Base-by-base conservation (phyloP, 305 asterid genomes). In the Solanum chacoense region DNA sequence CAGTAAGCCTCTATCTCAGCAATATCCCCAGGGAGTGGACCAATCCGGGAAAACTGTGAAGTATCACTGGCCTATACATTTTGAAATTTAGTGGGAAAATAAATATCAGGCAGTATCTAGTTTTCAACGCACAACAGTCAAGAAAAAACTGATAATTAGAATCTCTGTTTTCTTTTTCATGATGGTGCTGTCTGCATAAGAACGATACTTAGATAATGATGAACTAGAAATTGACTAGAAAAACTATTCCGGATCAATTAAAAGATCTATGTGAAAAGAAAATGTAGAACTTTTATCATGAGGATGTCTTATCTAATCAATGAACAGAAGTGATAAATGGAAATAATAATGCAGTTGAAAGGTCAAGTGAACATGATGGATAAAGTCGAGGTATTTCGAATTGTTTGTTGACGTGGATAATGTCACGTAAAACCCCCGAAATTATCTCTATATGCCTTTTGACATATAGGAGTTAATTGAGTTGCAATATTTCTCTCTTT, bases 1-100 rank as follows among this genome's bases (percentile, higher is more conserved):
- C 99, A 97, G 87, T 95, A 97, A 88, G 99, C 99, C 94, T 97
- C 99, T 9, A 97, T 98, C 93, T 97, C 99, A 28, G 99, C 98
- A 32, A 97, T 94, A 88, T 97, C 98, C 79, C 99, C 99, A 14
- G 99, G 99, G 73, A 97, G 96, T 67, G 99, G 99, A 32, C 99
- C 99, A 89, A 94, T 93, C 96, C 93, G 93, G 69, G 94, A 96
- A 88, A 91, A 86, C 90, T 93, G 94, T n/a, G 96, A 93, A 74
- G 93, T 88, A 80, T 93, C 98, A 45, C 89, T 90, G 67, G 93
- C 78, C 92, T 93, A 91, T 86, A 50, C 90, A 91, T 92, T 91
- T 94, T 94, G 91, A 92, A 94, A 84, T 88, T 90, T 87, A 74
- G 86, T 13, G 55, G 18, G 6, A 11, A 45, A 28, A 89, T 84